Conservation (phyloP, 768 basidiomycete species). For the Serpula lacrymans region DNA sequence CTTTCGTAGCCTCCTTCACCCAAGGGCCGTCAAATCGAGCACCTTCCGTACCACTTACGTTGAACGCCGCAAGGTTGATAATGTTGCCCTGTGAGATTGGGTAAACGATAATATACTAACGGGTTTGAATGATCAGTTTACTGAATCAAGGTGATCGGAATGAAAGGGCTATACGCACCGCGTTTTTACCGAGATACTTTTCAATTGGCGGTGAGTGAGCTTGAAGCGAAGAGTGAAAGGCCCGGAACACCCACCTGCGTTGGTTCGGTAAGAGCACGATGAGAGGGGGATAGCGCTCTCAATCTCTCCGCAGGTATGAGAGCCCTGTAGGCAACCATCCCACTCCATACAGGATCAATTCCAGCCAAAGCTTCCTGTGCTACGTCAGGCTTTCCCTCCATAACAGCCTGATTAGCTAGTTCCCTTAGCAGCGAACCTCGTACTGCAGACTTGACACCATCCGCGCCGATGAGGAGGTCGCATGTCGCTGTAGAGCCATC, state of each 20-base stretch:
- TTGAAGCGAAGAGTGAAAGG: slow-evolving; percentile 1
- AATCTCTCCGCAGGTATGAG: slow-evolving; percentile 53
- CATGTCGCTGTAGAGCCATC: slow-evolving; percentile 59
- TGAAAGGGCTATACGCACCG: slow-evolving; percentile 39
- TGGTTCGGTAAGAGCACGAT: slow-evolving; percentile 43
- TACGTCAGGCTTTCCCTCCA: too few relatives aligned
- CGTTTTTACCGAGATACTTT: slow-evolving; percentile 57
- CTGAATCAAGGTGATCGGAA: too few relatives aligned
- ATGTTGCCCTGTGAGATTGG: slow-evolving; percentile 54
- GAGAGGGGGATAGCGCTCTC: slow-evolving; percentile 38
- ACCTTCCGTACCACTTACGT: slow-evolving; percentile 39
- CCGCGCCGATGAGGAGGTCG: slow-evolving; percentile 69
- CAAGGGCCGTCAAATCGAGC: slow-evolving; percentile 45
- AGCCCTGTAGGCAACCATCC: slow-evolving; percentile 55
- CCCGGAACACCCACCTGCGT: slow-evolving; percentile 38
- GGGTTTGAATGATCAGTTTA: too few relatives aligned
- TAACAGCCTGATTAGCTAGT: slow-evolving; percentile 21
- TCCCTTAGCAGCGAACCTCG: slow-evolving; percentile 34
- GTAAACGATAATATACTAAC: slow-evolving; percentile 59
- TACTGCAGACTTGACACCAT: slow-evolving; percentile 58
- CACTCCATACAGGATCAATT: slow-evolving; percentile 57
- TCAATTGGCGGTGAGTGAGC: background rate
- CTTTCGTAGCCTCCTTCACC: slow-evolving; percentile 43
- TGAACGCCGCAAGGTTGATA: slow-evolving; percentile 64
- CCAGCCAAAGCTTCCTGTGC: slow-evolving; percentile 38